Conservation (phyloP, 2,329 filamentous ascomycete genomes). For the Verticillium nonalfalfae region DNA sequence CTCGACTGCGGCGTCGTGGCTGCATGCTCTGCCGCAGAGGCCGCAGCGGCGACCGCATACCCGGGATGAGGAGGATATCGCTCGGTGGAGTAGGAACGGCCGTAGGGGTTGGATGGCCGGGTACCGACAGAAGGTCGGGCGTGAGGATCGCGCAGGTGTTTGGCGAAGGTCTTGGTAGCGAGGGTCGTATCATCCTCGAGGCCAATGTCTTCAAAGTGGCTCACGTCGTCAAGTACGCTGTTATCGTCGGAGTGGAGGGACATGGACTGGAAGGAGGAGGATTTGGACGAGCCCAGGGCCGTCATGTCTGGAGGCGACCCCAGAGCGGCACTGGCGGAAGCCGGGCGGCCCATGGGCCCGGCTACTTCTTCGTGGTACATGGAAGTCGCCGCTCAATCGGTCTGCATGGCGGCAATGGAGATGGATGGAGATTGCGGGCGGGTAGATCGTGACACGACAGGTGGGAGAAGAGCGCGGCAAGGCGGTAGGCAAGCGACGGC, state of each 20-base stretch:
- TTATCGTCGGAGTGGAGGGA: conserved; percentile 65
- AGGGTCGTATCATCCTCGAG: conserved; percentile 56
- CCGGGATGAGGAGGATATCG: conserved; percentile 8
- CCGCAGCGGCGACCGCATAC: conserved; percentile 17
- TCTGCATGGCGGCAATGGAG: not conserved
- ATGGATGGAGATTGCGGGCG: not conserved
- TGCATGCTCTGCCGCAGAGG: conserved; percentile 12
- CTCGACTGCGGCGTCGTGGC: conserved; percentile 19
- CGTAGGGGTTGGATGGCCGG: conserved; percentile 11
- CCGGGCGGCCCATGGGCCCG: not conserved
- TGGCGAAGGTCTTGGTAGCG: conserved; percentile 11
- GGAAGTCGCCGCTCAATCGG: not conserved
- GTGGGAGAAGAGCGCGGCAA: not conserved
- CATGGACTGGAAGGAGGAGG: conserved; percentile 65
- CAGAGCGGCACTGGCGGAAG: not conserved
- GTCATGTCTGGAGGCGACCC: conserved; percentile 71
- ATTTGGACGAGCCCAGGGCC: conserved; percentile 81
- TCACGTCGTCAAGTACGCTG: conserved; percentile 62
- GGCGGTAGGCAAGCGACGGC: not conserved
- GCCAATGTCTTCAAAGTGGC: conserved; percentile 90
- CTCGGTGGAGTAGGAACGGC: conserved; percentile 10
- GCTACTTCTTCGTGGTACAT: conserved; percentile 1
- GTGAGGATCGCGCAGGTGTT: not conserved
- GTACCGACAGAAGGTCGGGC: conserved; percentile 13
- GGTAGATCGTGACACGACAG: not conserved